Conservation (phyloP, 2,329 filamentous ascomycete species). For the Claviceps africana region DNA sequence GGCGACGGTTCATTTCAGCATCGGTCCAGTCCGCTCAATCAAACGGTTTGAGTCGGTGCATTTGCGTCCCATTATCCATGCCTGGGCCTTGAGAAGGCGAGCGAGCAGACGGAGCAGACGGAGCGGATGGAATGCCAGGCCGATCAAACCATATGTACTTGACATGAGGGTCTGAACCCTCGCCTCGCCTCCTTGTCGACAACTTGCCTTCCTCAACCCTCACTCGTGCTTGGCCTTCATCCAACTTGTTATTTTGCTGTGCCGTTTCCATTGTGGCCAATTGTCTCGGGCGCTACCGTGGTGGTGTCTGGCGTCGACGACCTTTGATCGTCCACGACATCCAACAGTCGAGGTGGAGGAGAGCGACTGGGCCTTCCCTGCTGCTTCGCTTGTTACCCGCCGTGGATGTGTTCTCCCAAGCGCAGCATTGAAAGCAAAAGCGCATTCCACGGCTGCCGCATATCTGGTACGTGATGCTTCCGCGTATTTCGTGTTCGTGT, state of each 20-base stretch:
- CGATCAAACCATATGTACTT: not conserved
- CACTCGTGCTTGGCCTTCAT: not conserved
- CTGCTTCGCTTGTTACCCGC: not conserved
- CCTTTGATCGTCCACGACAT: not conserved
- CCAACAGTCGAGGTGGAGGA: not conserved
- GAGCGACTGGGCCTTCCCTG: not conserved
- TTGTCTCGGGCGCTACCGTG: not conserved
- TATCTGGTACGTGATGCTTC: not conserved
- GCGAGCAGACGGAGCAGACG: not conserved
- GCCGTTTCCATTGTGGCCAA: not conserved
- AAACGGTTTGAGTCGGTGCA: not conserved
- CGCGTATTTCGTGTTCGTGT: not conserved
- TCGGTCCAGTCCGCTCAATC: not conserved
- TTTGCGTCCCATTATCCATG: too few relatives aligned
- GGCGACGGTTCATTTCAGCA: not conserved
- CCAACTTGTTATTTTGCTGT: not conserved
- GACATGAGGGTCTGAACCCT: conserved; percentile 1
- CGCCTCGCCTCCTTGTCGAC: not conserved
- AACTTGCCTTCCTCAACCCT: not conserved
- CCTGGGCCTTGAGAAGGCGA: not conserved
- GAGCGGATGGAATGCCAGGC: not conserved
- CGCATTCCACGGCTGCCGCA: not conserved
- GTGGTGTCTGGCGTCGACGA: not conserved
- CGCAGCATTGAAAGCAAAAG: not conserved
- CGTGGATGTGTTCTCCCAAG: too few relatives aligned